Base-by-base conservation (phyloP, 495 filamentous ascomycete species). In the Aspergillus egyptiacus region DNA sequence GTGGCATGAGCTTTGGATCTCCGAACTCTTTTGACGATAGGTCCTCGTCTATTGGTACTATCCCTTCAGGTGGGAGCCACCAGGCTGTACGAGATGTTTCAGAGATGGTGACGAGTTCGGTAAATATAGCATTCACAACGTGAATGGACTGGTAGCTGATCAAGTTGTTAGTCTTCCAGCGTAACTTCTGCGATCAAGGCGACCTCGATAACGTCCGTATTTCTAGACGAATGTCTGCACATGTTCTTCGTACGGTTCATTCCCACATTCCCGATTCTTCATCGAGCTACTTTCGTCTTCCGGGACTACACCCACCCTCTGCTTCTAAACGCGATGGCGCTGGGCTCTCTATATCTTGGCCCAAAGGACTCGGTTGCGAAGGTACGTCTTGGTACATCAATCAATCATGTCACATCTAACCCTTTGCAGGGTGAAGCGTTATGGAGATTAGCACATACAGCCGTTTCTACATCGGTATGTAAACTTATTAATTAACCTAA, bases 201-300 rank as follows among this genome's bases (percentile, higher is more conserved):
- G 19, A 70, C 63, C 2, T 74, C 69, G 4, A 62, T 75, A 18
- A 74, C 69, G 27, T 75, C 72, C 1, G 71, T 75, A 15, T 74
- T 75, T 25, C 57, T 75, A 5, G 72, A 75, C 40, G 69, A 74
- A 46, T 73, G 72, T 46, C 49, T 75, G 5, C 72, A 75, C 44
- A 73, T 75, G 69, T 75, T 75, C 62, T 75, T 75, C 39, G 68
- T 66, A 10, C 63, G 68, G 10, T 75, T 75, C 46, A 74, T 75
- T 14, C 70, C 72, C 5, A 74, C 70, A 2, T 76, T 76, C 22
- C 73, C 73, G 4, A 62, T 76, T 18, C 53, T 76, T 13, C 73
- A 76, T 53, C 59, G 67, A 54, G 64, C 70, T 10, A 76, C 72
- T 1, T 76, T 76, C 36, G 65, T 74, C 2, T 75, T 75, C 38